Evolutionary conservation across 2,329 filamentous ascomycete genomes (phyloP).

Genomic region (Falciphora oryzae): DNA sequence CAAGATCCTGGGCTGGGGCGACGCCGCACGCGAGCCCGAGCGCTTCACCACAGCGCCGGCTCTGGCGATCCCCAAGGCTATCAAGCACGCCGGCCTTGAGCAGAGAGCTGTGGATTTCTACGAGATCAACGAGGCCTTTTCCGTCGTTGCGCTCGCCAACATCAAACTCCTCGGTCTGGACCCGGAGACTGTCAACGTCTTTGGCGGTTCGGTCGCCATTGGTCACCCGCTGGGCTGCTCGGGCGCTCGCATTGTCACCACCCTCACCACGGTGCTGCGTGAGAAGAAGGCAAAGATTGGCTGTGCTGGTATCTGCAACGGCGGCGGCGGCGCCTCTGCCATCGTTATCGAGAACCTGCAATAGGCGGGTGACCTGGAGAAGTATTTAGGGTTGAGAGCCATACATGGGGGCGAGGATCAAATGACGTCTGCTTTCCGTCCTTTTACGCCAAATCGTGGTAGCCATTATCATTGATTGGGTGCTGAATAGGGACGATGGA

Average conservation of each 20-base stretch:
- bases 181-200: slow-evolving; percentile 88
- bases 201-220: slow-evolving; percentile 90
- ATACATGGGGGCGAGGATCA: slow-evolving; percentile 3
- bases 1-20: slow-evolving; percentile 96
- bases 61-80: slow-evolving; percentile 92
- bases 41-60: slow-evolving; percentile 95
- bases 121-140: slow-evolving; percentile 99
- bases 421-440: not conserved
- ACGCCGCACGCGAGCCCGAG: slow-evolving; percentile 83
- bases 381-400: not conserved
- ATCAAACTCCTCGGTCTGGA: slow-evolving; percentile 80
- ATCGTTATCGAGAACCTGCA: slow-evolving; percentile 77
- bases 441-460: too few species aligned
- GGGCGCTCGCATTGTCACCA: slow-evolving; percentile 88
- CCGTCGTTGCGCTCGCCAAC: slow-evolving; percentile 92
- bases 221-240: slow-evolving; percentile 93
- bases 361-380: slow-evolving; percentile 28
- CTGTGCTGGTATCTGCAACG: slow-evolving; percentile 94
- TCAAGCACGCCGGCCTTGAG: slow-evolving; percentile 85
- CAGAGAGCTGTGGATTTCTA: slow-evolving; percentile 80
- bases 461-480: too few species aligned
- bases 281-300: slow-evolving; percentile 93
- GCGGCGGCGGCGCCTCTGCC: slow-evolving; percentile 90
- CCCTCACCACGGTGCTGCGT: slow-evolving; percentile 78
- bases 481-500: too few species aligned